Percentiles rank a stretch among this genome's conserved stretches.
phyloP scores from a whole-genome alignment of 768 basidiomycete species.

The Pulveroboletus sp. region DNA sequence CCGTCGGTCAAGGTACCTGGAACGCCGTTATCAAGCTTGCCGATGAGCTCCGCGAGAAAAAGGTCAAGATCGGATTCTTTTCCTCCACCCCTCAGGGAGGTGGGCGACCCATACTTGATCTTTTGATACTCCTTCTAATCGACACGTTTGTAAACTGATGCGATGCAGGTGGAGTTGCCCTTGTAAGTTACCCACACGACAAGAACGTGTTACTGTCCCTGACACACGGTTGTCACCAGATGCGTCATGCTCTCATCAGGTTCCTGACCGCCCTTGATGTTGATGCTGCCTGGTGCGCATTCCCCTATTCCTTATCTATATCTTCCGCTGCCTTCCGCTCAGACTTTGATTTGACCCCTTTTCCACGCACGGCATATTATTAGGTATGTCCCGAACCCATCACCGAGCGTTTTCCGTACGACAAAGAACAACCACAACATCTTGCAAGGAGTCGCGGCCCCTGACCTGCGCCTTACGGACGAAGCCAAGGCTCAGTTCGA shows the following conservation, averaged over 20 bases:
- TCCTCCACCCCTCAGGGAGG: constrained; percentile 94
- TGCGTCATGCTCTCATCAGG: constrained; percentile 91
- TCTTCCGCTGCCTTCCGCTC: neutral
- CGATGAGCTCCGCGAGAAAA: constrained; percentile 79
- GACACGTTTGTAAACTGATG: constrained; percentile 10
- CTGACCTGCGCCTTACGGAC: constrained; percentile 70
- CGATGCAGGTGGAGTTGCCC: constrained; percentile 79
- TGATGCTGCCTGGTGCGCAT: constrained; percentile 72
- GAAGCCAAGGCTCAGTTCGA: constrained; percentile 78
- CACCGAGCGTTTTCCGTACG: constrained; percentile 86
- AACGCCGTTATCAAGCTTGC: constrained; percentile 77
- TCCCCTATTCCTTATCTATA: constrained; percentile 4
- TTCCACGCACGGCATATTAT: constrained; percentile 18
- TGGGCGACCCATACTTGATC: constrained; percentile 31
- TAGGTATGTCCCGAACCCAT: constrained; percentile 86
- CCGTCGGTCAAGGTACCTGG: constrained; percentile 73
- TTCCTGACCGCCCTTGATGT: constrained; percentile 78
- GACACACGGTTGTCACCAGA: constrained; percentile 39
- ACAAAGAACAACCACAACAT: constrained; percentile 97
- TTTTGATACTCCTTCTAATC: constrained; percentile 19
- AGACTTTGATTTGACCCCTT: constrained; percentile 7
- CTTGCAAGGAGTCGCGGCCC: constrained; percentile 85
- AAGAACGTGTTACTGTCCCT: constrained; percentile 4
- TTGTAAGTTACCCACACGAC: constrained; percentile 49
- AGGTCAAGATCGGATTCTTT: constrained; percentile 90